Evolutionary conservation across 2,329 filamentous ascomycete species (phyloP).

Genomic region (Microcera coccophila): DNA sequence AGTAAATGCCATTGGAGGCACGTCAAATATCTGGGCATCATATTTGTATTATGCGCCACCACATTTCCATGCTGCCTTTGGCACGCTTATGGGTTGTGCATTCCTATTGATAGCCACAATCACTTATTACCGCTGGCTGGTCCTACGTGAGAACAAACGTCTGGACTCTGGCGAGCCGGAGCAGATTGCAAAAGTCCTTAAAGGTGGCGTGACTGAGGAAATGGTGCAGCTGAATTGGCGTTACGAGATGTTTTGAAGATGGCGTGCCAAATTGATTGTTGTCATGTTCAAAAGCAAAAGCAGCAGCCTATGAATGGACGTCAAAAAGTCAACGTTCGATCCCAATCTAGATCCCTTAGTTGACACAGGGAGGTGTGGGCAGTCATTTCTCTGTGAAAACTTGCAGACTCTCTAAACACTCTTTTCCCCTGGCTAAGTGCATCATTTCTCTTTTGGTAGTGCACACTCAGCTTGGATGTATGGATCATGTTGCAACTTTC

Average conservation of each 20-base stretch:
- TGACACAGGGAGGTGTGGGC: too few relatives aligned
- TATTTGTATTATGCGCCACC: conserved; percentile 35
- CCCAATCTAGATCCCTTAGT: too few relatives aligned
- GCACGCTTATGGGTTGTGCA: conserved; percentile 34
- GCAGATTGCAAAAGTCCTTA: conserved; percentile 37
- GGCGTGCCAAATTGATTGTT: too few relatives aligned
- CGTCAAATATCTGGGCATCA: conserved; percentile 33
- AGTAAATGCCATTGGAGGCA: conserved; percentile 37
- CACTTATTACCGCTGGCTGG: conserved; percentile 36
- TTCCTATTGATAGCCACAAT: conserved; percentile 32
- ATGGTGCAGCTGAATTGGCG: conserved; percentile 41
- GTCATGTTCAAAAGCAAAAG: too few relatives aligned
- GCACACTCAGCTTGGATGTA: too few relatives aligned
- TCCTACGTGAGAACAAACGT: conserved; percentile 37
- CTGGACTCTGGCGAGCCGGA: conserved; percentile 35
- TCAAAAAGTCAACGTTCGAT: too few relatives aligned
- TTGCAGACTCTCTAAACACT: too few relatives aligned
- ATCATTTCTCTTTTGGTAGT: too few relatives aligned
- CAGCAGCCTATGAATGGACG: too few relatives aligned
- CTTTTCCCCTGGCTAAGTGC: too few relatives aligned
- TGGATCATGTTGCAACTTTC: too few relatives aligned
- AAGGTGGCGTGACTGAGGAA: conserved; percentile 40
- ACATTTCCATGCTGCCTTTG: conserved; percentile 41
- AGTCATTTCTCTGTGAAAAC: too few relatives aligned
- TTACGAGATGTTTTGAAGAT: conserved; percentile 43